These are phyloP conservation scores for Calonectria pseudoturangicola DNA, from an alignment of 2,329 filamentous ascomycete genomes.

Conservation along the genomic window DNA sequence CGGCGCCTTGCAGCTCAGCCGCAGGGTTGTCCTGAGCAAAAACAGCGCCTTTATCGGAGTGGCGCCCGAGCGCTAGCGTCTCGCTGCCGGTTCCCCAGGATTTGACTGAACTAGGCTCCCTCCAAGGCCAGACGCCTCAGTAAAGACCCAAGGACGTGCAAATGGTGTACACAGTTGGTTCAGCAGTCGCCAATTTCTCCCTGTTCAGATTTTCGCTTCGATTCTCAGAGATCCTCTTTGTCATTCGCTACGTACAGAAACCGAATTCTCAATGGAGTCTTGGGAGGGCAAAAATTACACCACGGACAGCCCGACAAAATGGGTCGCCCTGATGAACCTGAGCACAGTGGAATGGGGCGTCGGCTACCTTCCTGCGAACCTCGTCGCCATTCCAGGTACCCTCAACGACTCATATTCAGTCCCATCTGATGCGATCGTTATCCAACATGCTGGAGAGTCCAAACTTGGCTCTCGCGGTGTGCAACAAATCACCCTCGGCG, in stretches of 20 bases:
- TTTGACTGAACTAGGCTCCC: not conserved
- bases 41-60: not conserved
- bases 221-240: not conserved
- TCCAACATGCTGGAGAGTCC: constrained; percentile 27
- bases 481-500: constrained; percentile 33
- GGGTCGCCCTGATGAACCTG: constrained; percentile 41
- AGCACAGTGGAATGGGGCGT: constrained; percentile 42
- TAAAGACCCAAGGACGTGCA: not conserved
- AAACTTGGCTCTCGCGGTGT: constrained; percentile 4
- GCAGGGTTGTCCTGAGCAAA: not conserved
- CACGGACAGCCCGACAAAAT: constrained; percentile 33
- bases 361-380: constrained; percentile 35
- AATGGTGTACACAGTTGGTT: not conserved
- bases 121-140: not conserved
- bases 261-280: constrained; percentile 31
- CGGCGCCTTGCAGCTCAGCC: not conserved
- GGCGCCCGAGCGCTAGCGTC: not conserved
- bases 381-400: constrained; percentile 33
- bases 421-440: constrained; percentile 31
- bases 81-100: not conserved
- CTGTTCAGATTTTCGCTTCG: not conserved
- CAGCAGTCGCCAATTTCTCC: not conserved
- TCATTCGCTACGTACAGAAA: constrained; percentile 1
- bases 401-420: constrained; percentile 32
- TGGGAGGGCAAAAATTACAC: constrained; percentile 38